Evolutionary conservation across 192 early-diverging fungal genomes (phyloP).

Genomic region (Backusella mclennaniae): DNA sequence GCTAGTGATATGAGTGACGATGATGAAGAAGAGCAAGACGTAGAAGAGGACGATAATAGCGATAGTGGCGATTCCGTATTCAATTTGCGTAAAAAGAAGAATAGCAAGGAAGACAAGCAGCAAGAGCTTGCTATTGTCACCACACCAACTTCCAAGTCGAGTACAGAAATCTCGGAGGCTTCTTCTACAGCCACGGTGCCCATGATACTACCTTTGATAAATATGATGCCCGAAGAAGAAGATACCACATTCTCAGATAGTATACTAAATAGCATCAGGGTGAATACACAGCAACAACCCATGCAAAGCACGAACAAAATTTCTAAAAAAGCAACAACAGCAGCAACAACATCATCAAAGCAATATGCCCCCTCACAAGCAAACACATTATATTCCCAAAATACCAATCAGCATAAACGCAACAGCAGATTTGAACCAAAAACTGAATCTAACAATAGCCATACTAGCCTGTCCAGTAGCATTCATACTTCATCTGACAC

Average conservation of each 20-base stretch:
- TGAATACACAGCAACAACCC: not conserved
- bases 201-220: not conserved
- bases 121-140: not conserved
- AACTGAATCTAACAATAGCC: not conserved
- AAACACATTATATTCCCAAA: not conserved
- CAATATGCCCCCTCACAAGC: not conserved
- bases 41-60: not conserved
- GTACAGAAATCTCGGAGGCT: not conserved
- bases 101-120: not conserved
- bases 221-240: not conserved
- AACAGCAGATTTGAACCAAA: not conserved
- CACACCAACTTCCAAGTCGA: slow-evolving; percentile 1
- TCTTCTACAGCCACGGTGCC: not conserved
- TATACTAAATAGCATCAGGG: not conserved
- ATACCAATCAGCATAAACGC: not conserved
- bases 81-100: not conserved
- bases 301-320: not conserved
- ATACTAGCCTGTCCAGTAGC: not conserved
- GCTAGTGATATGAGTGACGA: slow-evolving; percentile 18
- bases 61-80: not conserved
- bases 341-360: not conserved
- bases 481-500: not conserved
- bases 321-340: slow-evolving; percentile 2
- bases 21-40: not conserved
- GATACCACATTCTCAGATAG: slow-evolving; percentile 1